Conservation (phyloP, 129 eudicot genomes). For the Kitagawia praeruptora region DNA sequence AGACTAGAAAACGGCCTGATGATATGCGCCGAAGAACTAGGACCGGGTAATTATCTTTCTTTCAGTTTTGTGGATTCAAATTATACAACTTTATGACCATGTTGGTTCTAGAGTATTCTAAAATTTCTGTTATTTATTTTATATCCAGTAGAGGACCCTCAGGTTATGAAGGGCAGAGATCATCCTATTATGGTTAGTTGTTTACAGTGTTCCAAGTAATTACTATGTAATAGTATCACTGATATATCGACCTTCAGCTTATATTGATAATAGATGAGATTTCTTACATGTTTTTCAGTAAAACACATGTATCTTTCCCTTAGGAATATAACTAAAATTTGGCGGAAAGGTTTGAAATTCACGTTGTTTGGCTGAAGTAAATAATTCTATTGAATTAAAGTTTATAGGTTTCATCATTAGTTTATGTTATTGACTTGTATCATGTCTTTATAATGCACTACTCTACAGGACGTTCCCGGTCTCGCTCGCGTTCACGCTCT, state of each 20-base stretch:
- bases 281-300: background rate
- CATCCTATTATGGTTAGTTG: constrained; percentile 36
- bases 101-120: background rate
- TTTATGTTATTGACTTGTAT: background rate
- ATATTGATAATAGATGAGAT: background rate
- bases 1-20: constrained; percentile 62
- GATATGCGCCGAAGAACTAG: constrained; percentile 69
- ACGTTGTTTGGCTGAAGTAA: background rate
- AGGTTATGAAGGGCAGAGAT: constrained; percentile 37
- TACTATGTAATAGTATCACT: background rate
- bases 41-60: constrained; percentile 27
- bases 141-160: constrained; percentile 45
- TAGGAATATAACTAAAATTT: background rate
- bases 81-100: background rate
- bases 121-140: background rate
- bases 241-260: background rate
- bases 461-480: constrained; percentile 41
- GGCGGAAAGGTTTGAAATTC: background rate
- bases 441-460: constrained; percentile 9
- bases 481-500: constrained; percentile 37
- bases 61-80: background rate
- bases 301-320: background rate
- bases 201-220: background rate
- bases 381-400: background rate
- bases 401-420: background rate